phyloP scores from a whole-genome alignment of 495 filamentous ascomycete species.

The Aspergillus bridgeri region DNA sequence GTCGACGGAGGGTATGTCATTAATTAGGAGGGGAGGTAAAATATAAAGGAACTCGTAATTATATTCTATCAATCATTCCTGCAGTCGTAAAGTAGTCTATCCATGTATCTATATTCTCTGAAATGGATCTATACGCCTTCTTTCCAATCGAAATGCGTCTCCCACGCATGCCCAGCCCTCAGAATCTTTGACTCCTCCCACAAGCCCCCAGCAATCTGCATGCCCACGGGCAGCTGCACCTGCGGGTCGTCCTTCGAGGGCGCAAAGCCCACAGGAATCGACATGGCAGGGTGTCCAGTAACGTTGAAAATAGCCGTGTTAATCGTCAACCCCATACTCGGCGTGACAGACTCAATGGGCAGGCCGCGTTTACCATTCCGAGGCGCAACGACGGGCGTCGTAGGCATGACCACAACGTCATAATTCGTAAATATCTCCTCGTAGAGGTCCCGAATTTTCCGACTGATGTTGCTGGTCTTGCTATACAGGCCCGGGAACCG shows the following conservation, averaged over 20 bases:
- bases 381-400: constrained; percentile 38
- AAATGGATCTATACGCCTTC: constrained; percentile 12
- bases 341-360: constrained; percentile 38
- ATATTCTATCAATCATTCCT: not conserved
- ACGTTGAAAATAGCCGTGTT: constrained; percentile 58
- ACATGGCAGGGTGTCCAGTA: constrained; percentile 56
- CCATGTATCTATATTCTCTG: not conserved
- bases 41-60: not conserved
- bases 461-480: constrained; percentile 41
- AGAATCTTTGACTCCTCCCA: constrained; percentile 42
- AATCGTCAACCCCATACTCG: constrained; percentile 43
- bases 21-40: constrained; percentile 19
- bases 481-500: constrained; percentile 39
- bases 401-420: constrained; percentile 50
- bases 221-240: constrained; percentile 51
- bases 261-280: constrained; percentile 51
- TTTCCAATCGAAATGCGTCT: constrained; percentile 49
- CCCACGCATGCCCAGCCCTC: constrained; percentile 50
- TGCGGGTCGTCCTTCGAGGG: constrained; percentile 37
- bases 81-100: not conserved
- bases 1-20: constrained; percentile 54
- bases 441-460: constrained; percentile 42
- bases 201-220: constrained; percentile 55
- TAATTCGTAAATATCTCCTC: constrained; percentile 37
- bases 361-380: constrained; percentile 33